A percentile compares a stretch with the other conserved stretches of the same genome.
Conservation (phyloP, 148 eudicot species). For the Fagopyrum tataricum region DNA sequence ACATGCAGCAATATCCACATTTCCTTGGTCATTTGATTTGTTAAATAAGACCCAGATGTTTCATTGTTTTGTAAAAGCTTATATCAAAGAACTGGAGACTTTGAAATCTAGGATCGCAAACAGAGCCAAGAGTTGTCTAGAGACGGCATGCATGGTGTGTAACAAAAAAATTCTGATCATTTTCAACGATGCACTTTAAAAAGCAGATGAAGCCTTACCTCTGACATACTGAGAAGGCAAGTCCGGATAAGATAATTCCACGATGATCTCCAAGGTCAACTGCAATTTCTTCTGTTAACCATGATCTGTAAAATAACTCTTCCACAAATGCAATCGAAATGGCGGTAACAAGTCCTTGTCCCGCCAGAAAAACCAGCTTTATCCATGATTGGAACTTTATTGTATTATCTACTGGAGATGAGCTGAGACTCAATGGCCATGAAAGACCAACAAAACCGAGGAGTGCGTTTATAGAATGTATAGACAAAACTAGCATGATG, state of each 20-base stretch:
- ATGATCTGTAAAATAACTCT: constrained; percentile 81
- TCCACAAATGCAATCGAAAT: constrained; percentile 65
- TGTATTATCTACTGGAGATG: constrained; percentile 35
- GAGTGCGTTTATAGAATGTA: constrained; percentile 45
- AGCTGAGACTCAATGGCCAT: constrained; percentile 43
- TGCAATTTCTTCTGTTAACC: constrained; percentile 91
- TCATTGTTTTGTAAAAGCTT: too few species aligned
- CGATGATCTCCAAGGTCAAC: constrained; percentile 72
- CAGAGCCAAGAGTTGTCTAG: too few species aligned
- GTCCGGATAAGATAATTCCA: constrained; percentile 71
- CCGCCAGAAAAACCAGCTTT: constrained; percentile 36
- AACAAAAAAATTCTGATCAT: neutral
- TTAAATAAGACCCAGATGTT: too few species aligned
- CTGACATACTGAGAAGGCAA: constrained; percentile 66
- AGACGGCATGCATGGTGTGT: neutral
- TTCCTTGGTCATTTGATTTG: too few species aligned
- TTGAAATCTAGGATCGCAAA: too few species aligned
- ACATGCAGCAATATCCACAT: too few species aligned
- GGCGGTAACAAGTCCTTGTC: constrained; percentile 60
- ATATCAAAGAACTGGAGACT: too few species aligned
- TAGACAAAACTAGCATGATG: constrained; percentile 47
- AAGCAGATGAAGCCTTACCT: constrained; percentile 37
- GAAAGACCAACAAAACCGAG: constrained; percentile 57
- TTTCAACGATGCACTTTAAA: neutral
- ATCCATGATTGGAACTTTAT: constrained; percentile 45